Evolutionary conservation across 139 green algal genomes (phyloP).

Genomic region (Edaphochlamys debaryana): DNA sequence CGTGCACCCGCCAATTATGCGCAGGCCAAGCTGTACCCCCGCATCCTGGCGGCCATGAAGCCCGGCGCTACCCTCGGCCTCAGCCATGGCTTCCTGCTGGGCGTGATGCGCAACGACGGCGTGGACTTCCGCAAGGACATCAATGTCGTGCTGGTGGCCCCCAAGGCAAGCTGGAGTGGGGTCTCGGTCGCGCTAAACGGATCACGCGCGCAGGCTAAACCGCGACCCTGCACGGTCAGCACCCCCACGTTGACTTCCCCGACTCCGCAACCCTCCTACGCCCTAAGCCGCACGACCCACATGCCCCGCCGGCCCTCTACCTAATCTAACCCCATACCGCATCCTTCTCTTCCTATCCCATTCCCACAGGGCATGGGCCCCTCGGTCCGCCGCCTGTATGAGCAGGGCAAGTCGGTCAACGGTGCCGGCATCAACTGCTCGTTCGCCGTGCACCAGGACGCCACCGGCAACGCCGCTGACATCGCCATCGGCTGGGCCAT

Average conservation of each 20-base stretch:
- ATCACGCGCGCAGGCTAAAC: too few species aligned
- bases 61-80: constrained; percentile 96
- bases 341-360: too few species aligned
- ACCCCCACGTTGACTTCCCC: too few species aligned
- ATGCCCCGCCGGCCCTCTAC: too few species aligned
- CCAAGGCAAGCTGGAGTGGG: constrained; percentile 84
- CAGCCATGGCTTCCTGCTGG: constrained; percentile 98
- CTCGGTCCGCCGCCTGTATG: constrained; percentile 96
- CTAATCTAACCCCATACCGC: too few species aligned
- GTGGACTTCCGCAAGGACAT: constrained; percentile 98
- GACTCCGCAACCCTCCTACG: neutral
- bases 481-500: constrained; percentile 98
- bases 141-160: constrained; percentile 98
- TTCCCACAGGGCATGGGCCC: constrained; percentile 94
- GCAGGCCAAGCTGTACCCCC: constrained; percentile 96
- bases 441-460: constrained; percentile 99
- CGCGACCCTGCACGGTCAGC: too few species aligned
- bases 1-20: neutral
- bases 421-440: constrained; percentile 99
- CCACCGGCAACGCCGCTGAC: constrained; percentile 93
- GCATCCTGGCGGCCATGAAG: constrained; percentile 97
- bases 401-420: constrained; percentile 98
- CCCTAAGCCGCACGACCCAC: too few species aligned
- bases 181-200: too few species aligned
- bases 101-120: constrained; percentile 93